Percentiles rank a stretch among this genome's conserved stretches.
Evolutionary conservation across 169 alveolate genomes (phyloP).

Genomic region (Eimeria mitis): DNA sequence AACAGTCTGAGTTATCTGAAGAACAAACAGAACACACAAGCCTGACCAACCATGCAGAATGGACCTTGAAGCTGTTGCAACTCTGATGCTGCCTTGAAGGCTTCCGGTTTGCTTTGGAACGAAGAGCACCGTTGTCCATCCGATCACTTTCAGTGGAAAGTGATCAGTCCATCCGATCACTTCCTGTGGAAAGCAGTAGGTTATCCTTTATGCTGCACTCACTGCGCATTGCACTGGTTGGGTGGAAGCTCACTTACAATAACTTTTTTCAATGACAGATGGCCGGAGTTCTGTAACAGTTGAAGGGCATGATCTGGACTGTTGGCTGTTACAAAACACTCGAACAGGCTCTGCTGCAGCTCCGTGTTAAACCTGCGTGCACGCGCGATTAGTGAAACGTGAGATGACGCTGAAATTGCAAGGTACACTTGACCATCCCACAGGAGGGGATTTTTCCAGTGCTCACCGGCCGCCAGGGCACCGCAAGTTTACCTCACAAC

Average conservation of each 20-base stretch:
- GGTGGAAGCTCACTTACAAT: neutral
- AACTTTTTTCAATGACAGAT: neutral
- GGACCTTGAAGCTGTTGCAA: neutral
- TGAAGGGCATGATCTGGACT: conserved; percentile 73
- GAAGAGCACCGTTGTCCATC: no score
- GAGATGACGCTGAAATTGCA: neutral
- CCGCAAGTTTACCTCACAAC: neutral
- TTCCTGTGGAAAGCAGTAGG: neutral
- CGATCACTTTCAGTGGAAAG: no score
- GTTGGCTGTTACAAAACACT: conserved; percentile 50
- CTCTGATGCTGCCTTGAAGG: neutral
- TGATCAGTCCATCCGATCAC: no score
- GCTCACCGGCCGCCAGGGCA: neutral
- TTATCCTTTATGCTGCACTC: neutral
- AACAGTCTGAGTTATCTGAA: conserved; percentile 59
- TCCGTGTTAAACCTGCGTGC: conserved; percentile 69
- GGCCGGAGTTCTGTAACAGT: conserved; percentile 44
- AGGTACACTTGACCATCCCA: neutral
- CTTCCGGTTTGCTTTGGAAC: no score
- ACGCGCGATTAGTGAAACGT: neutral
- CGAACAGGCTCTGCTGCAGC: conserved; percentile 72
- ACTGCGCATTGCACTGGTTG: neutral
- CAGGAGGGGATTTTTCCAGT: neutral
- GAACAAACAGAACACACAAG: neutral
- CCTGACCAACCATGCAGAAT: neutral